A percentile compares a stretch with the other conserved stretches of the same genome.
Conservation (phyloP, 2,329 filamentous ascomycete species). For the Venturia carpophila region DNA sequence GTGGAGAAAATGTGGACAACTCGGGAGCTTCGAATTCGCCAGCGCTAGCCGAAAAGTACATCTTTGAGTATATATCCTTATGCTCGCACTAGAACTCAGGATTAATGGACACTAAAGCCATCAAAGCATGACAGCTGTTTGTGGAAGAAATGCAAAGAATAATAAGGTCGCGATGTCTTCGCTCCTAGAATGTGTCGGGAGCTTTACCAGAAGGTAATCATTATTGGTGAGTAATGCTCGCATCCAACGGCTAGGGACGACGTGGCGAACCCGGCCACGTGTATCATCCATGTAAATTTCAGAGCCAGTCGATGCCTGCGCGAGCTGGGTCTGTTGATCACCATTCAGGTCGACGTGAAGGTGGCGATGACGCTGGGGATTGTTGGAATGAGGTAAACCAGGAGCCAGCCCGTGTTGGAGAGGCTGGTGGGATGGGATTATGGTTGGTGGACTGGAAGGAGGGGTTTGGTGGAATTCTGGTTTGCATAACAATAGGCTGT, state of each 20-base stretch:
- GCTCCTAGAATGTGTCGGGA: background rate
- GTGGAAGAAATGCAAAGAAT: background rate
- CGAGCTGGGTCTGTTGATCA: background rate
- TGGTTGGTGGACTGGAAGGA: background rate
- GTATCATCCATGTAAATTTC: background rate
- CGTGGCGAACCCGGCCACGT: background rate
- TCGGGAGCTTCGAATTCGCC: background rate
- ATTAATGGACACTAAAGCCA: background rate
- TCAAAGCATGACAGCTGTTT: background rate
- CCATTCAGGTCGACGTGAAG: background rate
- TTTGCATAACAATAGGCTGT: constrained; percentile 4
- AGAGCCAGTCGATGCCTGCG: background rate
- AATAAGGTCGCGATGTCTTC: background rate
- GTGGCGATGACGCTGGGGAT: constrained; percentile 4
- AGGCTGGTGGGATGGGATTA: background rate
- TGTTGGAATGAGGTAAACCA: background rate
- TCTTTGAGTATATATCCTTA: background rate
- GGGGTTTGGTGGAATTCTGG: background rate
- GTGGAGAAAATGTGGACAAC: background rate
- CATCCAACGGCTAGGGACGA: background rate
- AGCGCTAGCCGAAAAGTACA: background rate
- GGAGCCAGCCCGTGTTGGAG: background rate
- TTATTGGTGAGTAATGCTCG: background rate
- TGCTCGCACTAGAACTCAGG: background rate
- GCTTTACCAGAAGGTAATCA: background rate